Evolutionary conservation across 176 grass and related monocot species (phyloP).

Genomic region (Carex cristatella): DNA sequence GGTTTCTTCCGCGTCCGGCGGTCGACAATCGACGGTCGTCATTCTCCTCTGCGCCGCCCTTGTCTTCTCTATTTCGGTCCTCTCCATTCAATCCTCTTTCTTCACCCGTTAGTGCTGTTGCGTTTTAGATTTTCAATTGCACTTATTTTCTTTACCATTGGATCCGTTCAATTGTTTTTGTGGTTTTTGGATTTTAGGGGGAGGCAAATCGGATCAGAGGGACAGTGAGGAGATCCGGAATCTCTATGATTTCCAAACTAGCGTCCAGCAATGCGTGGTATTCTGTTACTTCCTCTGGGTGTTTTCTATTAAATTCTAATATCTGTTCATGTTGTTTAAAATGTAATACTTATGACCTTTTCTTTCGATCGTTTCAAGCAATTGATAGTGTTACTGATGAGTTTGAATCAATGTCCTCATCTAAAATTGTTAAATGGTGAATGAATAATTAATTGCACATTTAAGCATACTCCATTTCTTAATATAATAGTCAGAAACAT

Average conservation of each 20-base stretch:
- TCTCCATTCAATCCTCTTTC: constrained; percentile 56
- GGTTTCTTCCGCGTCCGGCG: constrained; percentile 12
- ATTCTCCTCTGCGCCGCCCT: constrained; percentile 69
- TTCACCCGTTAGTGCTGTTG: constrained; percentile 45
- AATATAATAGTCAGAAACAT: not conserved
- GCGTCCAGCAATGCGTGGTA: constrained; percentile 87
- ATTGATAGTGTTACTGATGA: not conserved
- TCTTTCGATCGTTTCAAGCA: not conserved
- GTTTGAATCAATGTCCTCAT: not conserved
- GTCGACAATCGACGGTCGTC: constrained; percentile 49
- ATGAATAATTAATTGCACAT: not conserved
- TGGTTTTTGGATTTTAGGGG: not conserved
- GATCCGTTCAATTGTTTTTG: not conserved
- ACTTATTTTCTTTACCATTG: not conserved
- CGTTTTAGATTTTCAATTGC: not conserved
- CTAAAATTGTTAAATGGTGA: not conserved
- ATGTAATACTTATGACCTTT: not conserved
- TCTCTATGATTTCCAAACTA: constrained; percentile 70
- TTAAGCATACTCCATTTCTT: not conserved
- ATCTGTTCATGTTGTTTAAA: not conserved
- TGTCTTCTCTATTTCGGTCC: constrained; percentile 59
- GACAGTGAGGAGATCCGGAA: constrained; percentile 24
- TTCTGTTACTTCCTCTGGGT: not conserved
- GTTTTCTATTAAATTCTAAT: not conserved
- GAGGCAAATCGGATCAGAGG: constrained; percentile 34